Evolutionary conservation across 2,329 filamentous ascomycete species (phyloP).

Genomic region (Lasiodiplodia sp.): DNA sequence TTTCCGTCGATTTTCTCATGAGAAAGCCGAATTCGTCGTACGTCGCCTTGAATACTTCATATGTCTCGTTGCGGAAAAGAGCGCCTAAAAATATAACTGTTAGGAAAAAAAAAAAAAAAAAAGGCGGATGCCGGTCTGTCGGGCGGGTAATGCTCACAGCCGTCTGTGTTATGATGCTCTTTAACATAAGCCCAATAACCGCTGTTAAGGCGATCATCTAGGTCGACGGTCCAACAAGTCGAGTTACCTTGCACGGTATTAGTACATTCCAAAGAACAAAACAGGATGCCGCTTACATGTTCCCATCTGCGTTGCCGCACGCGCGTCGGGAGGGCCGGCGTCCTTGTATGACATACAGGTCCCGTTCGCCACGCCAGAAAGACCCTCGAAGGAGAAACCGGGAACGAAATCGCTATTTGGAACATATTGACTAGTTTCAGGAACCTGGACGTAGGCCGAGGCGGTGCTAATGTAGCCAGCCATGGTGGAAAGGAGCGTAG

Average conservation of each 20-base stretch:
- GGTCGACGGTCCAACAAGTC: background rate
- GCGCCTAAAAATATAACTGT: background rate
- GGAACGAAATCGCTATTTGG: background rate
- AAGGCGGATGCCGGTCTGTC: background rate
- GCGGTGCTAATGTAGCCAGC: conserved; percentile 44
- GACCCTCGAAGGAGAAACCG: background rate
- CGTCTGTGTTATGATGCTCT: background rate
- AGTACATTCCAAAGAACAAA: background rate
- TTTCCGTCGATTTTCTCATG: background rate
- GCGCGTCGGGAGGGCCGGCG: background rate
- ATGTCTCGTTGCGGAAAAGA: background rate
- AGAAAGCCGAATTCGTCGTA: background rate
- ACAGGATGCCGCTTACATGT: background rate
- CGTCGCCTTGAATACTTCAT: background rate
- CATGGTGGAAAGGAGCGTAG: conserved; percentile 46
- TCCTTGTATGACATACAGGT: background rate
- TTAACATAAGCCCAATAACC: background rate
- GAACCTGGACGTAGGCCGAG: background rate
- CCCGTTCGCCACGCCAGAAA: background rate
- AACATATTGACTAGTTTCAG: background rate
- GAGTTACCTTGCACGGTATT: background rate
- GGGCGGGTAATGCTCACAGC: background rate
- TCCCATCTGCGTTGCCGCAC: background rate
- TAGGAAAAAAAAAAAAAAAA: background rate
- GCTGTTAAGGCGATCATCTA: too few relatives aligned